Evolutionary conservation across 257 asterid genomes (phyloP).

Genomic region (Nicotiana noctiflora): DNA sequence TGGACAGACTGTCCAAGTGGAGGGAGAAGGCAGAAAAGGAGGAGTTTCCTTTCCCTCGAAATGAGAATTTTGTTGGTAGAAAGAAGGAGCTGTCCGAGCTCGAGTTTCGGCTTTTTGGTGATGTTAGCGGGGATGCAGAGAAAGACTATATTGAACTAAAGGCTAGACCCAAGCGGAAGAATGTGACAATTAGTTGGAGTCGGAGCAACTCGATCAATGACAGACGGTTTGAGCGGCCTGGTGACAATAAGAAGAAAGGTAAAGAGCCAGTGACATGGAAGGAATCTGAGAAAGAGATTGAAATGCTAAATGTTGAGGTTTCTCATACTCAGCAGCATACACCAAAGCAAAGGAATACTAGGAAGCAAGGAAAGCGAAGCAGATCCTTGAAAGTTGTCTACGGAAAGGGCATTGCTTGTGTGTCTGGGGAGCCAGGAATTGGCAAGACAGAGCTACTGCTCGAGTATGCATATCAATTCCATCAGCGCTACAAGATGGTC

Average conservation of each 20-base stretch:
- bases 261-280: slow-evolving; percentile 76
- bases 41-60: slow-evolving; percentile 70
- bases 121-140: slow-evolving; percentile 62
- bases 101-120: slow-evolving; percentile 81
- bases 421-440: slow-evolving; percentile 76
- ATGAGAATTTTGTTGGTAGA: slow-evolving; percentile 78
- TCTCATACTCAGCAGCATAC: slow-evolving; percentile 26
- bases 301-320: slow-evolving; percentile 50
- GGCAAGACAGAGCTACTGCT: slow-evolving; percentile 83
- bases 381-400: slow-evolving; percentile 51
- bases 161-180: slow-evolving; percentile 61
- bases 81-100: slow-evolving; percentile 70
- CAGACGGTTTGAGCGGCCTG: slow-evolving; percentile 33
- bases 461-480: slow-evolving; percentile 67
- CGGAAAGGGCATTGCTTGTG: slow-evolving; percentile 81
- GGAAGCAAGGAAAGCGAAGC: slow-evolving; percentile 47
- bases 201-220: slow-evolving; percentile 60
- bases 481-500: slow-evolving; percentile 78
- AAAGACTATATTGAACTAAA: slow-evolving; percentile 68
- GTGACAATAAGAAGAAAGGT: slow-evolving; percentile 46
- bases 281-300: slow-evolving; percentile 79
- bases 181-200: slow-evolving; percentile 69
- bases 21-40: slow-evolving; percentile 74
- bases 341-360: slow-evolving; percentile 26
- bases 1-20: slow-evolving; percentile 69